Conservation (phyloP, 805 yeast species). For the Grigorovia humatica region DNA sequence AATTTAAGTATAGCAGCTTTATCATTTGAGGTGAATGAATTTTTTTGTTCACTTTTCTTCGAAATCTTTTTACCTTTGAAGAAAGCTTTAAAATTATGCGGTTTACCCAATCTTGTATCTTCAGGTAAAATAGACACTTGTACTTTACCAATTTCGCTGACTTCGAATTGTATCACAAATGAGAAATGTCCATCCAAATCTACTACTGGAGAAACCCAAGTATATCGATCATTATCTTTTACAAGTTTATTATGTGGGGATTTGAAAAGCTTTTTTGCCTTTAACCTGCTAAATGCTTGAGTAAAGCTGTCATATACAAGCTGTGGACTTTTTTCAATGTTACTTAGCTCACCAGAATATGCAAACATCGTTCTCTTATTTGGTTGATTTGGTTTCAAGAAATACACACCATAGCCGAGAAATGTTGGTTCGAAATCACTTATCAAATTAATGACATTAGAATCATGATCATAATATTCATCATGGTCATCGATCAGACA, state of each 20-base stretch:
- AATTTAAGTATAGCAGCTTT: not conserved
- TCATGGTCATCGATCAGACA: slow-evolving; percentile 6
- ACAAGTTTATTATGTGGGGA: slow-evolving; percentile 12
- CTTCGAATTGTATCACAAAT: not conserved
- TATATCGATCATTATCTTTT: slow-evolving; percentile 23
- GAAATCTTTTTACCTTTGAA: not conserved
- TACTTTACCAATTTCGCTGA: not conserved
- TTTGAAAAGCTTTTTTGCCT: slow-evolving; percentile 10
- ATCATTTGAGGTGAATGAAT: not conserved
- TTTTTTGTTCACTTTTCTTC: not conserved
- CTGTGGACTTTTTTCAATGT: not conserved
- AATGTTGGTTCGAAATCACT: slow-evolving; percentile 17
- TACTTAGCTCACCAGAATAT: slow-evolving; percentile 1
- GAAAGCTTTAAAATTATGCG: not conserved
- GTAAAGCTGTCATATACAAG: slow-evolving; percentile 10
- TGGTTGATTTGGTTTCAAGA: slow-evolving; percentile 8
- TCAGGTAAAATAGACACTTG: not conserved
- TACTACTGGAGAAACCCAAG: slow-evolving; percentile 25
- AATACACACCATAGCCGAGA: slow-evolving; percentile 20
- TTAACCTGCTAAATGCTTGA: slow-evolving; percentile 15
- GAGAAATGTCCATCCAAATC: slow-evolving; percentile 20
- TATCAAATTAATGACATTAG: slow-evolving; percentile 10
- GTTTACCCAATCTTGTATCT: not conserved
- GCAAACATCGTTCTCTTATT: slow-evolving; percentile 1
- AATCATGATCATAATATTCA: not conserved